These are phyloP conservation scores for Sporothrix schenckii DNA, from an alignment of 2,329 filamentous ascomycete genomes.

Conservation along the genomic window DNA sequence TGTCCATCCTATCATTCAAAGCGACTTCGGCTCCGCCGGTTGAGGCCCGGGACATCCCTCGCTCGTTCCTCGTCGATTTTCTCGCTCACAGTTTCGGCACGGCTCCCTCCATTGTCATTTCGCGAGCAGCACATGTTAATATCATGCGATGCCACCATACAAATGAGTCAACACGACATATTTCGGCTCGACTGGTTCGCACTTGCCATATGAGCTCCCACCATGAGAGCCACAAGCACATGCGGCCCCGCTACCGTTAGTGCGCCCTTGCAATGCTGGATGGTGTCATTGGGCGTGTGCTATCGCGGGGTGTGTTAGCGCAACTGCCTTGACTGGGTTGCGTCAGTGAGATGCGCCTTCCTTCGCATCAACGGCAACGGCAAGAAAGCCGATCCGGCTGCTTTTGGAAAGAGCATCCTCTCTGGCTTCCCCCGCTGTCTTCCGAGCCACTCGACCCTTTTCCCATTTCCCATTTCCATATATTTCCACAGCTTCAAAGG, in stretches of 20 bases:
- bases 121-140: background rate
- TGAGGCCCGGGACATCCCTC: background rate
- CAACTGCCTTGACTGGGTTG: background rate
- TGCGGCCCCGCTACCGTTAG: background rate
- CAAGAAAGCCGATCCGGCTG: constrained; percentile 18
- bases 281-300: constrained; percentile 12
- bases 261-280: background rate
- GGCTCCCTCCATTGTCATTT: background rate
- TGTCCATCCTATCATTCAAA: too few relatives aligned
- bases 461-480: background rate
- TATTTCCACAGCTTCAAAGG: background rate
- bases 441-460: background rate
- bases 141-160: background rate
- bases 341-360: background rate
- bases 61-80: background rate
- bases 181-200: background rate
- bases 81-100: background rate
- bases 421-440: background rate
- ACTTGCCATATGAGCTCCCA: background rate
- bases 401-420: background rate
- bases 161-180: background rate
- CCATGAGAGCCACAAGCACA: background rate
- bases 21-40: background rate
- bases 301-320: background rate
- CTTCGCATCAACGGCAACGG: background rate